Evolutionary conservation across 495 filamentous ascomycete species (phyloP), one percentile per base, ranked within the genome.

Genomic region (Hyaloscypha bicolor): DNA sequence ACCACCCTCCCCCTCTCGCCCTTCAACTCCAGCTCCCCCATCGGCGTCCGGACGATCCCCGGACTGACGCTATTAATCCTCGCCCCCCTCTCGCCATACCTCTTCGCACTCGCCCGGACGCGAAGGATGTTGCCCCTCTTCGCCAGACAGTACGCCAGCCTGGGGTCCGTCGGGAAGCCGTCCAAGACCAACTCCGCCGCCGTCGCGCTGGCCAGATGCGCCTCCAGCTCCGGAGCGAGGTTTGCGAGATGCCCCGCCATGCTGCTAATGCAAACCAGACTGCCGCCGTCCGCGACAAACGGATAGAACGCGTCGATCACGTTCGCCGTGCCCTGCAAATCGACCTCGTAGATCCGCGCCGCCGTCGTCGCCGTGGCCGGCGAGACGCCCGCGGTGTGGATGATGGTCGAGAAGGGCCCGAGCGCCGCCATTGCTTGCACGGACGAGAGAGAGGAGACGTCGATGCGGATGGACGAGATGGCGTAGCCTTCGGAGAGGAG

Each of bases 41-140:
- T 21, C 16, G 30, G 11, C 19, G 58, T 61, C 30, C 6, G 16
- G n/a, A 61, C 37, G 3, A 61, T 30, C 6, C 58, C 58, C 0
- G 58, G 58, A 42, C 58, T 61, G n/a, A 61, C 33, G 6, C 58
- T 61, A 33, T 61, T 61, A 14, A 61, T 22, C 32, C 58, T 14
- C 4, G 58, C 58, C 0, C 58, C 58, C 58, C 3, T 42, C 30
- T 19, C 33, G 6, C 58, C 58, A 14, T 25, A 61, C 14, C 29
- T 33, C 16, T 21, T 11, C 19, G 58, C 58, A 61, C 29, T 30
- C 33, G 31, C 58, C 35, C 42, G 58, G 5, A 61, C 58, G 0
- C 33, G 1, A 0, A 61, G n/a, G 11, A 35, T 29, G 37, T 61
- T 61, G 8, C 58, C 58, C n/a, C 33, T 31, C 32, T 61, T 61